Base-by-base conservation (phyloP, 345 rosid genomes). In the Lepidium sativum region DNA sequence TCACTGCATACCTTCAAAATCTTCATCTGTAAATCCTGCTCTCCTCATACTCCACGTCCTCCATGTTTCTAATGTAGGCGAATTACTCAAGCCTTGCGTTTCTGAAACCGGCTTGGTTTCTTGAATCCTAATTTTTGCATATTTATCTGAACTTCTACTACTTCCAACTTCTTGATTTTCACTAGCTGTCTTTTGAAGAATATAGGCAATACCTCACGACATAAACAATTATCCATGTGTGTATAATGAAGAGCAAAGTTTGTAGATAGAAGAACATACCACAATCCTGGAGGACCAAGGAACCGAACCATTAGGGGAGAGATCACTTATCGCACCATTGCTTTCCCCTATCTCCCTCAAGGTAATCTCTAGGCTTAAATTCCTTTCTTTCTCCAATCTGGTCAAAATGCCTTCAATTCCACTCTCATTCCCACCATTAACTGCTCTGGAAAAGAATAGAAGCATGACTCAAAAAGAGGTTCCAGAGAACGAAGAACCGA, bases 331-430 rank as follows among this genome's bases (percentile, higher is more conserved):
- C 56, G 51, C 23, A 59, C 9, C 55, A 69, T 71, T 32, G 63
- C 6, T 67, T 42, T 50, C 78, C 42, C 63, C 83, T 74, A 75
- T 82, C 63, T 65, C 83, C 33, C 77, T 78, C 67, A 80, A 78
- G 74, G 75, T 80, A 60, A 83, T 55, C 67, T 92, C 91, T 15
- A 87, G 78, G 42, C 79, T 80, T 38, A 67, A 55, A 75, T 83
- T 85, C 81, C 97, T 83, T 72, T 94, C 92, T 76, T 80, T 89
- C 81, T 90, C 92, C 71, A 94, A 69, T 44, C 95, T 82, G 42
- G 70, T 81, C 67, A 94, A 74, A 70, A 94, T 86, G 44, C 99
- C 99, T 69, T 86, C 88, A 67, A 90, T 76, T 43, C 99, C 99
- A 65, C 81, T 80, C 58, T 80, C 81, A 56, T 75, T 77, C 56